Conservation (phyloP, 495 filamentous ascomycete species). For the Chaetomium cochliodes region DNA sequence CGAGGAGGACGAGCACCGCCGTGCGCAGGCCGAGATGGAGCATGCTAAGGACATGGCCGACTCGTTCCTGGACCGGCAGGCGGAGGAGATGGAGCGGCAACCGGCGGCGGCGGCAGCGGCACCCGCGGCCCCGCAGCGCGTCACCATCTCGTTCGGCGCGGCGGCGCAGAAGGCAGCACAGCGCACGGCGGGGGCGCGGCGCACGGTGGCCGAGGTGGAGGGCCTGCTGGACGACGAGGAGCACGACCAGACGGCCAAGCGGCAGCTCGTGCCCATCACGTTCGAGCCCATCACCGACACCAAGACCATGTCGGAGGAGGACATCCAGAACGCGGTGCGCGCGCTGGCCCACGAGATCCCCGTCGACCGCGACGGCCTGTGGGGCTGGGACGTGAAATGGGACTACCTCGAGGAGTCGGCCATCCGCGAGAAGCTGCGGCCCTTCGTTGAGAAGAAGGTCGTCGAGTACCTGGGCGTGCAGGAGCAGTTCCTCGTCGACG, state of each 20-base stretch:
- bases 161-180: slow-evolving; percentile 78
- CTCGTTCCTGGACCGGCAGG: slow-evolving; percentile 86
- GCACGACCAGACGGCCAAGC: slow-evolving; percentile 67
- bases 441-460: slow-evolving; percentile 97
- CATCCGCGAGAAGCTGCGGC: slow-evolving; percentile 81
- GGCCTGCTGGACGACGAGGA: slow-evolving; percentile 92
- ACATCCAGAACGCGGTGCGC: slow-evolving; percentile 72
- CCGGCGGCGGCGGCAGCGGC: slow-evolving; percentile 48
- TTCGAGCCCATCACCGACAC: slow-evolving; percentile 73
- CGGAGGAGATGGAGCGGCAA: slow-evolving; percentile 74
- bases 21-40: slow-evolving; percentile 68
- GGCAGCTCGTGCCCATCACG: slow-evolving; percentile 87
- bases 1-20: slow-evolving; percentile 71
- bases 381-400: slow-evolving; percentile 92
- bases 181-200: slow-evolving; percentile 61
- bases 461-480: slow-evolving; percentile 94
- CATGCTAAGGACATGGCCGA: slow-evolving; percentile 85
- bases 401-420: slow-evolving; percentile 85
- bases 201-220: slow-evolving; percentile 91
- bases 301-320: slow-evolving; percentile 74
- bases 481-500: slow-evolving; percentile 91
- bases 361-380: slow-evolving; percentile 78
- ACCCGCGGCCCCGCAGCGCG: slow-evolving; percentile 71
- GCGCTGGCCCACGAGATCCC: slow-evolving; percentile 89
- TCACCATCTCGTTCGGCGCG: slow-evolving; percentile 90